These are phyloP conservation scores for Fraxinus floribunda DNA, from an alignment of 305 asterid species.

Conservation along the genomic window DNA sequence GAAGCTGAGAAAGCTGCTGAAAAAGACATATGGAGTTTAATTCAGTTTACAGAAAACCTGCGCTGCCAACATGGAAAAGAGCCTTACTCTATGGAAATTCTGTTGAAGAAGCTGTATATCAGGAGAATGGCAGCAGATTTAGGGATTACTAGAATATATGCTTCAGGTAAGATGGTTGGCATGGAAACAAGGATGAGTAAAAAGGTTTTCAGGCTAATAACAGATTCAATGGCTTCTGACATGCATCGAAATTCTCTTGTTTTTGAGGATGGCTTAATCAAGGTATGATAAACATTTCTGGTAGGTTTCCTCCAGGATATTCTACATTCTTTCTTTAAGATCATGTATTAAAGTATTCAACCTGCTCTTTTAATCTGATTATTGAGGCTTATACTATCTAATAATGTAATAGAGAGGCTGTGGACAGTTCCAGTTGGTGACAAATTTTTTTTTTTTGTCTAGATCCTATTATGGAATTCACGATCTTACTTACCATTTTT, in stretches of 20 bases:
- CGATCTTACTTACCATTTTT: neutral
- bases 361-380: neutral
- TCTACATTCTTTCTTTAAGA: neutral
- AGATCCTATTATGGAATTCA: neutral
- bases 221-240: slow-evolving; percentile 75
- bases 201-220: slow-evolving; percentile 81
- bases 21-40: slow-evolving; percentile 75
- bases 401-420: neutral
- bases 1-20: slow-evolving; percentile 89
- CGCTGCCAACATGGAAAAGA: slow-evolving; percentile 88
- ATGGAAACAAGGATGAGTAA: slow-evolving; percentile 83
- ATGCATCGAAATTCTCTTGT: slow-evolving; percentile 63
- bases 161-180: slow-evolving; percentile 75
- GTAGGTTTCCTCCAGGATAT: neutral
- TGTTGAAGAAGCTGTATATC: slow-evolving; percentile 88
- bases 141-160: slow-evolving; percentile 68
- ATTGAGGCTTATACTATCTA: neutral
- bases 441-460: neutral
- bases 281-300: slow-evolving; percentile 43
- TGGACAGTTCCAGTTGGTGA: neutral
- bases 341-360: neutral
- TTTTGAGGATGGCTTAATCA: slow-evolving; percentile 72
- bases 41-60: slow-evolving; percentile 78
- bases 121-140: slow-evolving; percentile 96
- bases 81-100: slow-evolving; percentile 92